These are phyloP conservation scores for Trichomonas tenax DNA, from an alignment of 208 protist species.

Conservation along the genomic window DNA sequence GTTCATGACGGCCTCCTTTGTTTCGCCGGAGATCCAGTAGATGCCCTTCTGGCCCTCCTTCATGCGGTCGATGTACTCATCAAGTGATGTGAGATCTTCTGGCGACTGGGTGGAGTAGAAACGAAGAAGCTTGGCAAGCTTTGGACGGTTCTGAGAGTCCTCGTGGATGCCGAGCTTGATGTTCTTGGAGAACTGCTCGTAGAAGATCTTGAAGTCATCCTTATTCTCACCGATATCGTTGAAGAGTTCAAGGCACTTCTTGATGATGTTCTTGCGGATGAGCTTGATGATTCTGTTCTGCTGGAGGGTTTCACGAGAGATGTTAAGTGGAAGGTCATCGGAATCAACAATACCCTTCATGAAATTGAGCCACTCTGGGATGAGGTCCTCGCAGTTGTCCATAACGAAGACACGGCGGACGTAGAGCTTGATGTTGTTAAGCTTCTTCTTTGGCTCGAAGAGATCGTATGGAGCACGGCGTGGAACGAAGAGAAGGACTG, in stretches of 20 bases:
- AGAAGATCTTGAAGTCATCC: slow-evolving; percentile 93
- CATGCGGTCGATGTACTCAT: slow-evolving; percentile 60
- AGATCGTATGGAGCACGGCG: slow-evolving; percentile 85
- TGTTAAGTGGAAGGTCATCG: slow-evolving; percentile 93
- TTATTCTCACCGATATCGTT: slow-evolving; percentile 79
- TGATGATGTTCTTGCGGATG: slow-evolving; percentile 92
- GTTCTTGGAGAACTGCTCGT: slow-evolving; percentile 87
- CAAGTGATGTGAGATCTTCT: slow-evolving; percentile 36
- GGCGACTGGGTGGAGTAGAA: slow-evolving; percentile 69
- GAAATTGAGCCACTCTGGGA: slow-evolving; percentile 90
- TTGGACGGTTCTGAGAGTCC: slow-evolving; percentile 72
- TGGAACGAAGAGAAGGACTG: slow-evolving; percentile 78
- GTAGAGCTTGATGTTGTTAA: slow-evolving; percentile 85
- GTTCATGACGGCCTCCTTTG: slow-evolving; percentile 58
- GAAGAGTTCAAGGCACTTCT: slow-evolving; percentile 88
- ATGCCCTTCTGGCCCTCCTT: slow-evolving; percentile 86
- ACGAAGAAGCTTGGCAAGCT: slow-evolving; percentile 75
- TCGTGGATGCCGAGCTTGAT: slow-evolving; percentile 94
- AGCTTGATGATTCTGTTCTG: slow-evolving; percentile 92
- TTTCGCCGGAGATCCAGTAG: slow-evolving; percentile 95
- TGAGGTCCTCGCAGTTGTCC: slow-evolving; percentile 88
- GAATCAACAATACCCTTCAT: slow-evolving; percentile 86
- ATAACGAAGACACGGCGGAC: slow-evolving; percentile 86
- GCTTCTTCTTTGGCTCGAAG: slow-evolving; percentile 88
- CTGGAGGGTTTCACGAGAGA: slow-evolving; percentile 92